Percentiles rank a stretch among this genome's conserved stretches.
These are phyloP conservation scores for Bryoglossum gracile DNA, from an alignment of 495 filamentous ascomycete species.

Conservation along the genomic window DNA sequence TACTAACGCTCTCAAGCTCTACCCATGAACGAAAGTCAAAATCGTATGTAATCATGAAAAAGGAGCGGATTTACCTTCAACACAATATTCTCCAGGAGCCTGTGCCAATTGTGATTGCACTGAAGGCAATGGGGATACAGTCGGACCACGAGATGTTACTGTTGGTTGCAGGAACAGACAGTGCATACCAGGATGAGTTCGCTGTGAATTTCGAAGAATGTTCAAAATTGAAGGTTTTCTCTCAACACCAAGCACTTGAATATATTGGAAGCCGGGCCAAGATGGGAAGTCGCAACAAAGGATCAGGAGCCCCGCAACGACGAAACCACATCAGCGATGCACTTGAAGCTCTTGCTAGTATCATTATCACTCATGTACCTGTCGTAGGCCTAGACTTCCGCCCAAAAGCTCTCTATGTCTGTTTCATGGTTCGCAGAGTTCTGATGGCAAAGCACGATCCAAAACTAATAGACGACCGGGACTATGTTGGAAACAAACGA, in stretches of 20 bases:
- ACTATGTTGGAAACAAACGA: conserved; percentile 97
- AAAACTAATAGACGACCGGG: conserved; percentile 84
- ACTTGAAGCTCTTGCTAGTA: conserved; percentile 80
- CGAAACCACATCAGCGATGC: conserved; percentile 79
- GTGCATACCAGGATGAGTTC: conserved; percentile 86
- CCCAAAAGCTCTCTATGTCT: conserved; percentile 91
- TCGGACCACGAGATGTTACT: conserved; percentile 91
- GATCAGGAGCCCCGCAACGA: conserved; percentile 40
- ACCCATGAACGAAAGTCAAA: conserved; percentile 97
- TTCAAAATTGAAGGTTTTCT: conserved; percentile 69
- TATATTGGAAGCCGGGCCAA: conserved; percentile 81
- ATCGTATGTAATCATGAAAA: conserved; percentile 88
- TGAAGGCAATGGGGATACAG: conserved; percentile 90
- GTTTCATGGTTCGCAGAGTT: conserved; percentile 90
- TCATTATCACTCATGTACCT: conserved; percentile 90
- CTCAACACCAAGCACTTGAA: conserved; percentile 90
- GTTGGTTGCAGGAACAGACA: conserved; percentile 77
- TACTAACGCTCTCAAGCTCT: conserved; percentile 49
- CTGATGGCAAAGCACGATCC: conserved; percentile 88
- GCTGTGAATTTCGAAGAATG: conserved; percentile 90
- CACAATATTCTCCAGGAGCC: conserved; percentile 92
- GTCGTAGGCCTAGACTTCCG: conserved; percentile 84
- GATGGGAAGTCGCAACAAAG: conserved; percentile 58
- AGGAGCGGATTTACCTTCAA: conserved; percentile 78
- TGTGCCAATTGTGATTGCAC: conserved; percentile 81